Base-by-base conservation (phyloP, 257 asterid species). In the Ocimum tenuiflorum region DNA sequence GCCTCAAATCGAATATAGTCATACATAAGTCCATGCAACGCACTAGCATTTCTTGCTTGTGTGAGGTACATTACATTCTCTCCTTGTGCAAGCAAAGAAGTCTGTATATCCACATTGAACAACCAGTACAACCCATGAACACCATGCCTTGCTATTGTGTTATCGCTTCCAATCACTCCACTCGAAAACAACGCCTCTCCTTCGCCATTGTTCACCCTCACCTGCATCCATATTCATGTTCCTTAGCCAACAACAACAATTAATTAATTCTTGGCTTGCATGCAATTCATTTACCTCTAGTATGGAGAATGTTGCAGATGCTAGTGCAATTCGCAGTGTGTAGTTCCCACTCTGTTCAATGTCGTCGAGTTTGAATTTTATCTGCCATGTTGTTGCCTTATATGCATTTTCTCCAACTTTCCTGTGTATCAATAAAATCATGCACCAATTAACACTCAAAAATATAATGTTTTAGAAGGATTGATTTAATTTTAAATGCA, bases 101-200 rank as follows among this genome's bases (percentile, higher is more conserved):
- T 64, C 7, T 45, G 20, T n/a, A 85, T 73, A 13, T 80, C 83
- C 38, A 83, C 70, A 38, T 43, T 73, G 75, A 80, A 81, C 54
- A 83, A 57, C 86, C 96, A 75, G 46, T 83, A 79, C 0, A 85
- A 58, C n/a, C 94, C 96, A 48, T 83, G 94, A 12, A 80, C 65
- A 1, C 96, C 94, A 64, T 83, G 88, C 52, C 95, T 78, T 47
- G 94, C 87, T 36, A 88, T 85, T 8, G 94, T 45, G 24, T 88
- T 88, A 18, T 88, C 96, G 15, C 78, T 82, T 39, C 96, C 94
- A 29, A 88, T 85, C 42, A 77, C n/a, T 15, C 94, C 96, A 12
- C 77, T 83, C 4, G 81, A 73, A 66, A 85, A 88, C 9, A 75
- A 60, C 8, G 35, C n/a, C 7, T 29, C 33, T 2, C 33, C 33